These are phyloP conservation scores for Pueraria montana DNA, from an alignment of 306 rosid species.

Conservation along the genomic window DNA sequence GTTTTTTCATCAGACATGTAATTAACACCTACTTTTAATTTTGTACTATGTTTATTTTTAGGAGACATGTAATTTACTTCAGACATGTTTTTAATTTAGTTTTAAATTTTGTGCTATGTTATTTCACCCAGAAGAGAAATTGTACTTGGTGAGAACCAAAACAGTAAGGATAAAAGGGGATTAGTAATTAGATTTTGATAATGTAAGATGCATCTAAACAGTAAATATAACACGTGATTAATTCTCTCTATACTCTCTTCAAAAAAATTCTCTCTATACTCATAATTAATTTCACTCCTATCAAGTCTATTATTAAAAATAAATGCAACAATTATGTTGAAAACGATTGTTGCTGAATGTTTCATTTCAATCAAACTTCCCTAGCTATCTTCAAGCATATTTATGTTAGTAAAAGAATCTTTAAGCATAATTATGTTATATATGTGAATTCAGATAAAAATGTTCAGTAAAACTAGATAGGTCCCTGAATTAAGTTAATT, in stretches of 20 bases:
- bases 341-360: constrained; percentile 19
- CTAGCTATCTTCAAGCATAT: background rate
- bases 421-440: constrained; percentile 14
- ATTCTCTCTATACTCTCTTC: background rate
- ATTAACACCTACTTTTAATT: background rate
- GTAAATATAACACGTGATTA: background rate
- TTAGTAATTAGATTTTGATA: background rate
- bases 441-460: background rate
- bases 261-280: background rate
- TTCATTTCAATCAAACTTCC: background rate
- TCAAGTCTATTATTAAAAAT: background rate
- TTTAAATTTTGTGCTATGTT: too few species aligned
- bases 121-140: background rate
- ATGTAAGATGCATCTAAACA: background rate
- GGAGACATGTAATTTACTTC: too few species aligned
- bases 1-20: background rate
- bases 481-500: background rate
- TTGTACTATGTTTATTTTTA: too few species aligned
- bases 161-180: too few species aligned
- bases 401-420: background rate
- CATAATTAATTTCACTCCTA: background rate
- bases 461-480: constrained; percentile 20
- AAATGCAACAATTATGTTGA: background rate
- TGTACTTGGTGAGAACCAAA: constrained; percentile 10
- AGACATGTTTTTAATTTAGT: too few species aligned